Conservation (phyloP, 1,284 basidiomycete species). For the Pseudozyma pruni region DNA sequence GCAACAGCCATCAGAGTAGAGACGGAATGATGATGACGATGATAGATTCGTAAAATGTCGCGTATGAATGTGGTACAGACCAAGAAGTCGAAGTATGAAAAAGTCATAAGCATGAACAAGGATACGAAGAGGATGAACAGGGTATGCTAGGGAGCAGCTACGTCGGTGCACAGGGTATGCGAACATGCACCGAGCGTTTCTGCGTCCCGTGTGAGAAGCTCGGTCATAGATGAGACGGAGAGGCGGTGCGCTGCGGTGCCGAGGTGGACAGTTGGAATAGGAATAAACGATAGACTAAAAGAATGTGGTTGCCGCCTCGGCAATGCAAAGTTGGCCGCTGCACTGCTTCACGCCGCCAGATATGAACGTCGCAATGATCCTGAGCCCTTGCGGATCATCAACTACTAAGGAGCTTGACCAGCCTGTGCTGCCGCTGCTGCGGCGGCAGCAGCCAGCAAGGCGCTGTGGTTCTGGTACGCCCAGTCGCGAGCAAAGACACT, state of each 20-base stretch:
- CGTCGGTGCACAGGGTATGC: too few species aligned
- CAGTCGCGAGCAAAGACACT: constrained; percentile 71
- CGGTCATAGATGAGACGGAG: neutral
- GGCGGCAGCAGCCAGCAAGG: constrained; percentile 36
- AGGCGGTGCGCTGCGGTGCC: constrained; percentile 5
- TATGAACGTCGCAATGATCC: neutral
- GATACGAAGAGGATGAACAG: neutral
- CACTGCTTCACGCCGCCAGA: neutral
- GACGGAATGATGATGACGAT: too few species aligned
- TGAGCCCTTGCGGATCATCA: neutral
- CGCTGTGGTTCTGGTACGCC: constrained; percentile 66
- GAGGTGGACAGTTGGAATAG: constrained; percentile 32
- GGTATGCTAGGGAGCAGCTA: too few species aligned
- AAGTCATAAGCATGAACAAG: neutral
- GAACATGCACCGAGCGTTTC: too few species aligned
- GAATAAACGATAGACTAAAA: constrained; percentile 9
- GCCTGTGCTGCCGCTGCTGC: constrained; percentile 38
- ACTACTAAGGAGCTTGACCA: constrained; percentile 21
- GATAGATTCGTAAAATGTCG: too few species aligned
- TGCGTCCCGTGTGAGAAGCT: neutral
- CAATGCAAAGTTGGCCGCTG: constrained; percentile 5
- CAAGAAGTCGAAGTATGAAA: constrained; percentile 12
- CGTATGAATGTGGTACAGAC: constrained; percentile 8
- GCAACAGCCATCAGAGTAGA: constrained; percentile 2
- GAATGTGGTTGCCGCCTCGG: constrained; percentile 32